Evolutionary conservation across 805 yeast species (phyloP).

Genomic region (Ogataea ramenticola): DNA sequence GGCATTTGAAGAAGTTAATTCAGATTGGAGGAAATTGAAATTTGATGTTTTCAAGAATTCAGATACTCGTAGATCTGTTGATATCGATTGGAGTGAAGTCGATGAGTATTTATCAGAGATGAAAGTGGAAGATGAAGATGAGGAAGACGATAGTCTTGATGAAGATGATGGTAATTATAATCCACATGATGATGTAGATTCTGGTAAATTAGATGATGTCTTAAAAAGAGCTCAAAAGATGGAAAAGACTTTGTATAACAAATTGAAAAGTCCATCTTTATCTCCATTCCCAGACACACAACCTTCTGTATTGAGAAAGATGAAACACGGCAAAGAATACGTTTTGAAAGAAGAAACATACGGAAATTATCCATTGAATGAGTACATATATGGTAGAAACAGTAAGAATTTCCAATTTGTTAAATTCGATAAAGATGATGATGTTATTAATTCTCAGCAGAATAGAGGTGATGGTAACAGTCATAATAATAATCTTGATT

Average conservation of each 20-base stretch:
- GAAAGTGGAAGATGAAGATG: constrained; percentile 15
- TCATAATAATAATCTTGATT: too few species aligned
- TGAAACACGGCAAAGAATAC: constrained; percentile 3
- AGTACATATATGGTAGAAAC: constrained; percentile 21
- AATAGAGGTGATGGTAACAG: constrained; percentile 15
- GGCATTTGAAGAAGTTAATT: constrained; percentile 74
- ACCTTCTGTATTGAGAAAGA: not conserved
- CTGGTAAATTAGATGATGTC: constrained; percentile 3
- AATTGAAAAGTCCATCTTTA: too few species aligned
- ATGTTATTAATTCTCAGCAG: constrained; percentile 20
- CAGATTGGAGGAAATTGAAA: constrained; percentile 66
- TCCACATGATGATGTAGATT: not conserved
- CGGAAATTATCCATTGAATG: constrained; percentile 24
- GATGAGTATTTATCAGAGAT: constrained; percentile 32
- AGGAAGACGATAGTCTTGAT: too few species aligned
- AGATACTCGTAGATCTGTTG: constrained; percentile 46
- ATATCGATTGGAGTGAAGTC: constrained; percentile 66
- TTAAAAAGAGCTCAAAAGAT: constrained; percentile 3
- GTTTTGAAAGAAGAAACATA: constrained; percentile 18
- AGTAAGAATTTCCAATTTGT: constrained; percentile 25
- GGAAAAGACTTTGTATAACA: constrained; percentile 9
- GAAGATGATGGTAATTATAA: too few species aligned
- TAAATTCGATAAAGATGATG: constrained; percentile 20
- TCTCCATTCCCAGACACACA: too few species aligned
- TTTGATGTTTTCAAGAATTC: constrained; percentile 69